Evolutionary conservation across 352 stramenopile species (phyloP), one percentile per base, ranked within the genome.

Genomic region (Phytopythium aichiense): DNA sequence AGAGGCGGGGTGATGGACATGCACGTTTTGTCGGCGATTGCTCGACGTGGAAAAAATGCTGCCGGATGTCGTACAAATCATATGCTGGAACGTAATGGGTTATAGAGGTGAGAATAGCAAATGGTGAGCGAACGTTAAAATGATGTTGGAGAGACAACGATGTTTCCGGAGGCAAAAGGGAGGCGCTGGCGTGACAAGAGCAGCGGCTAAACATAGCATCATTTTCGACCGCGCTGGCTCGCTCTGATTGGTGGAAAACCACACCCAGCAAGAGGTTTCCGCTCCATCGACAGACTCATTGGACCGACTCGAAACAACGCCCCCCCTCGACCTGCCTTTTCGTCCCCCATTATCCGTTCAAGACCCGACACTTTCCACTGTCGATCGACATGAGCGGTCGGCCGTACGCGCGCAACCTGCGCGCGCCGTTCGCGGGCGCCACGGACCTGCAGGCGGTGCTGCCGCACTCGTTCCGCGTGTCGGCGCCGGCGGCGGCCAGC

Each of bases 351-450:
- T 31, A 31, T 31, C 28, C 28, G 4, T 31, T 31, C 28, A 31
- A 30, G 25, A 30, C 25, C 25, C 25, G 25, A 30, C 25, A 30
- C 25, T 30, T 30, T 30, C 25, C 25, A 30, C 25, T 30, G 25
- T 30, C 25, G 28, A 31, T 31, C 28, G 28, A 4, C 28, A 92
- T 92, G 83, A 92, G 83, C 79, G 83, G 83, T 0, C 55, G 83
- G 56, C 75, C 83, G 50, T 92, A 90, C 73, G 83, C 80, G 58
- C 73, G 83, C 53, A 81, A 85, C 42, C 67, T 76, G 59, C 63
- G 70, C 53, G 79, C 75, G 43, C 65, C 68, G 55, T 76, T 72
- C 58, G 65, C 73, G 45, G 80, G 77, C 43, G 75, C 75, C 18
- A 72, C 71, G 12, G 75, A 92, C 61, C 73, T 92, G 51, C 69